Conservation (phyloP, 2,329 filamentous ascomycete genomes). For the Sclerotinia sclerotiorum region DNA sequence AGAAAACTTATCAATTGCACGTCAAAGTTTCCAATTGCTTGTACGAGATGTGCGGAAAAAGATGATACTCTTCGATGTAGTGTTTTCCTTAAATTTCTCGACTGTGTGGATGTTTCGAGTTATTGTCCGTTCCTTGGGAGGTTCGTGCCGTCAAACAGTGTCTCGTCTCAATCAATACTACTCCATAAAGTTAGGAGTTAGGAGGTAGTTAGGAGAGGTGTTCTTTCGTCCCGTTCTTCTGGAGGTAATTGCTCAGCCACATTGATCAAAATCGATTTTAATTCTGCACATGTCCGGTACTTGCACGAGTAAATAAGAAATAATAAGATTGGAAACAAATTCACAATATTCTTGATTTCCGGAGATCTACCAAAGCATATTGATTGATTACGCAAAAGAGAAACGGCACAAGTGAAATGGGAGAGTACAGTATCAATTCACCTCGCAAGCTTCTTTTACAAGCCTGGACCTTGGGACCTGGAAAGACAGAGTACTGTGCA, state of each 20-base stretch:
- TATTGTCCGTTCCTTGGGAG: not conserved
- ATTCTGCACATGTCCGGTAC: not conserved
- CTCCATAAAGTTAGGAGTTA: not conserved
- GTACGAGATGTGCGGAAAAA: not conserved
- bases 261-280: slow-evolving; percentile 1
- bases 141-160: not conserved
- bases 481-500: not conserved
- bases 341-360: too few relatives aligned
- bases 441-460: too few relatives aligned
- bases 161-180: slow-evolving; percentile 1
- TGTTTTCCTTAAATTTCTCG: not conserved
- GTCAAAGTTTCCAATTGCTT: not conserved
- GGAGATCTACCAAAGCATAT: not conserved
- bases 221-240: not conserved
- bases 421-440: too few relatives aligned
- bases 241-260: slow-evolving; percentile 12
- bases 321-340: not conserved
- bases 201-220: not conserved
- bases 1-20: not conserved
- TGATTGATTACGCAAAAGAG: not conserved
- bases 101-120: not conserved
- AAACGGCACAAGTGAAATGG: too few relatives aligned
- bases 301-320: not conserved
- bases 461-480: not conserved
- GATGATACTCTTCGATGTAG: not conserved